These are phyloP conservation scores for Acer saccharum DNA, from an alignment of 345 rosid species.

Conservation along the genomic window DNA sequence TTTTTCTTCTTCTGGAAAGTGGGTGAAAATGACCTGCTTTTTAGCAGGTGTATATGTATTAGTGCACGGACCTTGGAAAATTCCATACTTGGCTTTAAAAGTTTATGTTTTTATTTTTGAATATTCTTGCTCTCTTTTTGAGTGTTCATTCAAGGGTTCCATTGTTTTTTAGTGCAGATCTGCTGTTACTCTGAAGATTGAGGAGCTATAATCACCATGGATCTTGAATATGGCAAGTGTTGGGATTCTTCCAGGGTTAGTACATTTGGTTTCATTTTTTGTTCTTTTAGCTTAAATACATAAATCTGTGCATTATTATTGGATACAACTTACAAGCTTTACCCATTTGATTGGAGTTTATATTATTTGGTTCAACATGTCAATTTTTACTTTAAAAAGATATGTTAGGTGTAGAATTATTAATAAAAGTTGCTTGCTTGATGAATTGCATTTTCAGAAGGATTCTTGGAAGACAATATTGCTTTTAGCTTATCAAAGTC, in stretches of 20 bases:
- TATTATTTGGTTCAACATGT: no score
- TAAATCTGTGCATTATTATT: slow-evolving; percentile 2
- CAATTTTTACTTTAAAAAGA: neutral
- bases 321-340: neutral
- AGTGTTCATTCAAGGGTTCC: slow-evolving; percentile 9
- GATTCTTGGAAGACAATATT: slow-evolving; percentile 83
- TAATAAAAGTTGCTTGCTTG: neutral
- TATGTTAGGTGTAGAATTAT: slow-evolving; percentile 7
- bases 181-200: slow-evolving; percentile 27
- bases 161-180: slow-evolving; percentile 30
- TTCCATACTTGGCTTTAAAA: slow-evolving; percentile 13
- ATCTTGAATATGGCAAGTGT: slow-evolving; percentile 59
- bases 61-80: slow-evolving; percentile 32
- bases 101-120: neutral
- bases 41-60: slow-evolving; percentile 21
- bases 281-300: neutral
- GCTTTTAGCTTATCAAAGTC: slow-evolving; percentile 94
- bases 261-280: neutral
- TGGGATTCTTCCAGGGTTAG: slow-evolving; percentile 80
- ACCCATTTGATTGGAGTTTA: neutral
- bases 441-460: slow-evolving; percentile 46
- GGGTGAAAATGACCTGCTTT: slow-evolving; percentile 49
- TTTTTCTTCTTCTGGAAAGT: slow-evolving; percentile 13
- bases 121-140: slow-evolving; percentile 15
- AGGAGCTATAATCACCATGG: slow-evolving; percentile 53